Conservation (phyloP, 2,329 filamentous ascomycete species). For the Cyphellophora attinorum region DNA sequence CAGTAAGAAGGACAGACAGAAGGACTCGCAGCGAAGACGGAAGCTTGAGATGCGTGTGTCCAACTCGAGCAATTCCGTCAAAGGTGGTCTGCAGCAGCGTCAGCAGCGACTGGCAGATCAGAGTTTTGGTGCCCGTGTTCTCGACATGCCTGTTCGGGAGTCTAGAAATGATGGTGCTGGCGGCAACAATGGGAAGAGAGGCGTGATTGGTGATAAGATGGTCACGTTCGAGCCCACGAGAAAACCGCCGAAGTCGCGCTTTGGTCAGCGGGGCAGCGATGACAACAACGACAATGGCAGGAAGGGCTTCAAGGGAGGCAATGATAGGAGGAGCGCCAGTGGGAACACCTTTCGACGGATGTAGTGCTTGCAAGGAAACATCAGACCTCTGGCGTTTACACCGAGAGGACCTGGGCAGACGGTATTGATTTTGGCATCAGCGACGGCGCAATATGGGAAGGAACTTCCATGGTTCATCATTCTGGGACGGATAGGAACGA, state of each 20-base stretch:
- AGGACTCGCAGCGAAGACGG: slow-evolving; percentile 26
- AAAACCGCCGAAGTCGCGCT: slow-evolving; percentile 28
- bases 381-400: too few relatives aligned
- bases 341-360: slow-evolving; percentile 38
- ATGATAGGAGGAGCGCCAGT: slow-evolving; percentile 39
- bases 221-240: slow-evolving; percentile 49
- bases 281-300: slow-evolving; percentile 12
- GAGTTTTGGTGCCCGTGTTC: slow-evolving; percentile 49
- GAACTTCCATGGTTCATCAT: too few relatives aligned
- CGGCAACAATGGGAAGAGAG: too few relatives aligned
- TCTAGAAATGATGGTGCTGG: slow-evolving; percentile 19
- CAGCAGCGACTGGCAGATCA: too few relatives aligned
- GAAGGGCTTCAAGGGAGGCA: slow-evolving; percentile 21
- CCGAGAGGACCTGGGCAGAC: too few relatives aligned
- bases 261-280: slow-evolving; percentile 4
- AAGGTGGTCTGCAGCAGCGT: slow-evolving; percentile 24
- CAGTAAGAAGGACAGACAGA: slow-evolving; percentile 34
- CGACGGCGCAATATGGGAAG: too few relatives aligned
- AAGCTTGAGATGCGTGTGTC: slow-evolving; percentile 48
- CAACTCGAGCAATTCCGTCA: slow-evolving; percentile 32
- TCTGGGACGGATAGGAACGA: too few relatives aligned
- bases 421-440: too few relatives aligned
- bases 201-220: slow-evolving; percentile 41
- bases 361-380: too few relatives aligned
- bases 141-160: slow-evolving; percentile 29